Conservation (phyloP, 371 early-diverging fungal species). For the Syncephalis fuscata region DNA sequence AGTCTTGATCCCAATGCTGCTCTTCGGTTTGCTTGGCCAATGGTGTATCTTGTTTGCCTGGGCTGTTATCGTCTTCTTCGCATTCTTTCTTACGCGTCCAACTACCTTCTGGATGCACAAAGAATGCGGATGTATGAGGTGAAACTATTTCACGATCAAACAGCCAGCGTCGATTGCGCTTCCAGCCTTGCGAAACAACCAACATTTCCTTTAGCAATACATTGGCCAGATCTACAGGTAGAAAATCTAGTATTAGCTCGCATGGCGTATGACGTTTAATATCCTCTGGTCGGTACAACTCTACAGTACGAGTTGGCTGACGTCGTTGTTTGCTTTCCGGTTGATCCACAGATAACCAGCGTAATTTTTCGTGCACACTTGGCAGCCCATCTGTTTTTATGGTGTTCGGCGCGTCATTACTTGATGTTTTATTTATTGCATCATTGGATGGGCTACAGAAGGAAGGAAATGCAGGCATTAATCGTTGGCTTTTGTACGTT, state of each 20-base stretch:
- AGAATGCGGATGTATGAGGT: slow-evolving; percentile 15
- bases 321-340: too few species aligned
- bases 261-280: slow-evolving; percentile 14
- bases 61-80: slow-evolving; percentile 10
- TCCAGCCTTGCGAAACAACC: slow-evolving; percentile 15
- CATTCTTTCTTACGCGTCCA: slow-evolving; percentile 14
- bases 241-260: slow-evolving; percentile 12
- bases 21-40: neutral
- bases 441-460: too few species aligned
- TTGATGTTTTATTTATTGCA: too few species aligned
- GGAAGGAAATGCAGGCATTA: too few species aligned
- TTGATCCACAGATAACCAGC: too few species aligned
- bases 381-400: too few species aligned
- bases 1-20: neutral
- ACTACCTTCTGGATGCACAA: slow-evolving; percentile 11
- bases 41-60: slow-evolving; percentile 6
- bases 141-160: slow-evolving; percentile 21
- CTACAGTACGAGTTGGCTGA: too few species aligned
- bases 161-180: slow-evolving; percentile 18
- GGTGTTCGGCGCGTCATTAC: too few species aligned
- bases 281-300: slow-evolving; percentile 5
- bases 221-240: slow-evolving; percentile 13
- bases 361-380: too few species aligned
- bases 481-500: too few species aligned
- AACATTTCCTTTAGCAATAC: slow-evolving; percentile 12